These are phyloP conservation scores for Stropharia rugosoannulata DNA, from an alignment of 768 basidiomycete species.

Conservation along the genomic window DNA sequence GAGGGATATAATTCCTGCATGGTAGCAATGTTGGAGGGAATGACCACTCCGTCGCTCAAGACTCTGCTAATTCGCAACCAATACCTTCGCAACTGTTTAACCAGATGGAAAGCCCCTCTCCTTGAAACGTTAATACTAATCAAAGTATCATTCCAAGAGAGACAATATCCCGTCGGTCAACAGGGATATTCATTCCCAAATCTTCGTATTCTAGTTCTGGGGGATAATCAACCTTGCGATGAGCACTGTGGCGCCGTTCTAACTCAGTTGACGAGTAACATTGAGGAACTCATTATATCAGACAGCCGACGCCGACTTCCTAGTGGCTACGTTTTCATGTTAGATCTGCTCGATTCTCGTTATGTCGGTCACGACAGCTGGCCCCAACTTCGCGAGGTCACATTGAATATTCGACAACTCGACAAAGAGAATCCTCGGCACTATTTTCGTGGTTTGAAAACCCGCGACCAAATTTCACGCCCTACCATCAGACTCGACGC, in stretches of 20 bases:
- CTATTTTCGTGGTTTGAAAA: background rate
- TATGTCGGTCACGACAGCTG: background rate
- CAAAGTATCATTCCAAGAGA: background rate
- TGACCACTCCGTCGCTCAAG: slow-evolving; percentile 6
- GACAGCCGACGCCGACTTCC: background rate
- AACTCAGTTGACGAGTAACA: slow-evolving; percentile 4
- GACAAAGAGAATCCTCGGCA: background rate
- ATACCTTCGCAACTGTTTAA: slow-evolving; percentile 7
- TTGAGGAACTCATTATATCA: slow-evolving; percentile 5
- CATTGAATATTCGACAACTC: slow-evolving; percentile 3
- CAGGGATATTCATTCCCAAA: slow-evolving; percentile 7
- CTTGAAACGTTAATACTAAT: slow-evolving; percentile 19
- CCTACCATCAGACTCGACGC: background rate
- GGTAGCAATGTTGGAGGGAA: background rate
- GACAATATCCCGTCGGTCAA: background rate
- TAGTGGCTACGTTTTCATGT: background rate
- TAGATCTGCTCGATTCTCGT: background rate
- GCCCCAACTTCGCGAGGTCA: slow-evolving; percentile 5
- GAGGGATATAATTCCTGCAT: slow-evolving; percentile 6
- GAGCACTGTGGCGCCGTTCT: background rate
- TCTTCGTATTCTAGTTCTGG: slow-evolving; percentile 5
- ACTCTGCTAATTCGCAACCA: slow-evolving; percentile 13
- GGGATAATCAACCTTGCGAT: background rate
- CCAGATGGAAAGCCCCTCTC: slow-evolving; percentile 12
- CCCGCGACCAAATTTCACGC: background rate